Evolutionary conservation across 176 grass and related monocot genomes (phyloP), one percentile per base, ranked within the genome.

Genomic region (Musa schizocarpa): DNA sequence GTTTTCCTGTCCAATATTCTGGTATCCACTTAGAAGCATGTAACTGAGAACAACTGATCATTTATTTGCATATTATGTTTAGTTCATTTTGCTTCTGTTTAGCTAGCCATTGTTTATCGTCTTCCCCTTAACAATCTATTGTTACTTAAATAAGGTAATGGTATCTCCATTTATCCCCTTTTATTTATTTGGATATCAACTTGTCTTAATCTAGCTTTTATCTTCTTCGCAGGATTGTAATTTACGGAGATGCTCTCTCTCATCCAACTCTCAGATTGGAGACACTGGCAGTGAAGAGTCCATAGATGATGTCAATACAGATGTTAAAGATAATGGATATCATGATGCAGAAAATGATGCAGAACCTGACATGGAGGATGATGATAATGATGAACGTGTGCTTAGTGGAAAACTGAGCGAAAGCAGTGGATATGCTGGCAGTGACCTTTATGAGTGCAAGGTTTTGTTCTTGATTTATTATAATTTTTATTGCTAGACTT

Each of bases 261-360:
- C 94, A 78, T 87, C 83, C 54, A 86, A 91, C 76, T 95, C 88
- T 87, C 96, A 89, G 75, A 86, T 85, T 56, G 88, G 90, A 85
- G 91, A 92, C 53, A 89, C 84, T 69, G 85, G 78, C 71, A 99
- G 83, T 86, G 91, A 95, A 82, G 96, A 89, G 59, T 99, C 91
- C 56, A 78, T 85, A 67, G 86, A 86, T 79, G 84, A 92, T 77
- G 91, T 81, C 78, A 89, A 85, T 72, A 69, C 86, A 49, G 86
- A 86, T 84, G 80, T 80, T 51, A 92, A 92, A 81, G 90, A 80
- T 56, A 99, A 89, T 86, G 96, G 96, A 13, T 95, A 89, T 84
- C 96, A 99, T 55, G 88, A 94, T 83, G 90, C 86, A 77, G 96
- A 95, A 83, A 89, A 89, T 86, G 89, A 92, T 88, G 86, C 72